phyloP scores from a whole-genome alignment of 495 filamentous ascomycete genomes.

The Trichoderma parareesei region DNA sequence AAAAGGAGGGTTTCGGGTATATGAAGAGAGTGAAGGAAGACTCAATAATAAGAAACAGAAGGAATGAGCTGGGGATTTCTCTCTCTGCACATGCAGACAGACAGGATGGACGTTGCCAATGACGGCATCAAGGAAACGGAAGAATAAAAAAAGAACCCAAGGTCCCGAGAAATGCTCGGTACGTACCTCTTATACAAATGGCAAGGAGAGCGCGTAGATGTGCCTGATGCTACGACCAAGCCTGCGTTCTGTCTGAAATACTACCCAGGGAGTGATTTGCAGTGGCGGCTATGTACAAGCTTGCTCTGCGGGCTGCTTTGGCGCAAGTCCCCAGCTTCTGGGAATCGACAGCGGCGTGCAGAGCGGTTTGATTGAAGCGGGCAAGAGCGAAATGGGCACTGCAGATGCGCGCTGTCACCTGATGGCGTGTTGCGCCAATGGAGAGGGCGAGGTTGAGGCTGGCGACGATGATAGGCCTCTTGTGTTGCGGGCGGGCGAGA shows the following conservation, averaged over 20 bases:
- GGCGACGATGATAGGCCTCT: constrained; percentile 40
- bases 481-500: constrained; percentile 24
- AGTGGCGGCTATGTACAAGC: constrained; percentile 18
- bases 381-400: constrained; percentile 27
- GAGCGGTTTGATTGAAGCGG: constrained; percentile 13
- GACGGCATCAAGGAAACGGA: constrained; percentile 16
- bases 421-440: constrained; percentile 38
- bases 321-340: constrained; percentile 15
- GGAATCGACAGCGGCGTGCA: constrained; percentile 13
- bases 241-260: too few species aligned
- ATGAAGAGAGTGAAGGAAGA: not conserved
- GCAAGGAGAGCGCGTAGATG: constrained; percentile 24
- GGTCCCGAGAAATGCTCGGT: constrained; percentile 12
- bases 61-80: constrained; percentile 5
- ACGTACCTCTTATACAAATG: constrained; percentile 26
- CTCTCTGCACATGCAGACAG: constrained; percentile 24
- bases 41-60: not conserved
- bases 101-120: constrained; percentile 14
- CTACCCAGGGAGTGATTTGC: too few species aligned
- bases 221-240: too few species aligned
- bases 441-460: constrained; percentile 26
- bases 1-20: not conserved
- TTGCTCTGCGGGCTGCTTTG: constrained; percentile 21
- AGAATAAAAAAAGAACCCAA: constrained; percentile 8
- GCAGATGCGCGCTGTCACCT: constrained; percentile 43